Conservation (phyloP, 2,329 filamentous ascomycete genomes). For the Pestalotiopsis sp. region DNA sequence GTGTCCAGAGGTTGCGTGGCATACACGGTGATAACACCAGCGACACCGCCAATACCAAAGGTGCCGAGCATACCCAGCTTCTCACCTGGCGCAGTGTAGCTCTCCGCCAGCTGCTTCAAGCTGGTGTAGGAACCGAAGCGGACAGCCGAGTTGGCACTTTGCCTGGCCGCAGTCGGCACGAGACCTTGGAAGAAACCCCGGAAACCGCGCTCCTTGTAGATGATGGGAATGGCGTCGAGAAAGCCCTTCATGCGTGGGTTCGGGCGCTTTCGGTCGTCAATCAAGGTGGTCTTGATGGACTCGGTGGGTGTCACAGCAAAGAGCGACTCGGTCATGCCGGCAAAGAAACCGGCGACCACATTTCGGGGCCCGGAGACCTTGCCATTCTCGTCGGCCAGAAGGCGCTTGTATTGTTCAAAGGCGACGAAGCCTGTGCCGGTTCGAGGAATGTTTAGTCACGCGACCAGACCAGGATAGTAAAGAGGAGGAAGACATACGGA, state of each 20-base stretch:
- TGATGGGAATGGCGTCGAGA: conserved; percentile 85
- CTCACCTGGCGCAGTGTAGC: conserved; percentile 91
- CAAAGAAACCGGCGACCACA: conserved; percentile 91
- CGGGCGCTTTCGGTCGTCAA: conserved; percentile 88
- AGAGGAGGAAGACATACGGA: conserved; percentile 63
- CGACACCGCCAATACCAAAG: conserved; percentile 87
- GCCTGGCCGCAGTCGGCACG: conserved; percentile 89
- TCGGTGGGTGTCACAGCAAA: conserved; percentile 96
- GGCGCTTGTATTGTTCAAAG: conserved; percentile 89
- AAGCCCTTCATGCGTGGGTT: conserved; percentile 91
- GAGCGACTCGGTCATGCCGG: conserved; percentile 90
- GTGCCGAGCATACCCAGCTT: conserved; percentile 88
- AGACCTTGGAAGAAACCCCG: conserved; percentile 97
- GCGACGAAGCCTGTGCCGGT: conserved; percentile 75
- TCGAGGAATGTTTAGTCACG: conserved; percentile 8
- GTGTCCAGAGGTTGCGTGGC: conserved; percentile 81
- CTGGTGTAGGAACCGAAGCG: conserved; percentile 91
- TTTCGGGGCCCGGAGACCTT: conserved; percentile 89
- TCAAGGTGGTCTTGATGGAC: conserved; percentile 97
- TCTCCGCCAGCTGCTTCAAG: conserved; percentile 86
- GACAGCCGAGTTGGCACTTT: conserved; percentile 91
- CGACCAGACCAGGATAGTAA: not conserved
- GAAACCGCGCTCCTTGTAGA: conserved; percentile 84
- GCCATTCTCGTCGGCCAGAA: conserved; percentile 82
- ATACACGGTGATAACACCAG: conserved; percentile 88